phyloP scores from a whole-genome alignment of 805 yeast genomes.

The Komagataella populi region DNA sequence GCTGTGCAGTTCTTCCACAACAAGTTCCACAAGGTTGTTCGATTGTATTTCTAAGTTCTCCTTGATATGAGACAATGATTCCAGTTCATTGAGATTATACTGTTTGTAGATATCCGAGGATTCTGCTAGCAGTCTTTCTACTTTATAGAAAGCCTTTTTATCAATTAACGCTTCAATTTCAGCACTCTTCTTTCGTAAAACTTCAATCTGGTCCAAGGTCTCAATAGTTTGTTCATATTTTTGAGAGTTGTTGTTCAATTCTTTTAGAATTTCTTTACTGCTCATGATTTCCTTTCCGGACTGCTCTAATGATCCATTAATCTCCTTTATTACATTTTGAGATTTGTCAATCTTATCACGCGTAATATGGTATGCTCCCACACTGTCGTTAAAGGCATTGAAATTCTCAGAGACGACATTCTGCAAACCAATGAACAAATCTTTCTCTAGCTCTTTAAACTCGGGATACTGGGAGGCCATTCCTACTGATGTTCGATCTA shows the following conservation, averaged over 20 bases:
- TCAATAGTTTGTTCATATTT: conserved; percentile 58
- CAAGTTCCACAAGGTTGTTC: conserved; percentile 48
- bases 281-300: conserved; percentile 37
- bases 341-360: conserved; percentile 51
- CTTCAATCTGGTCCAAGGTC: conserved; percentile 52
- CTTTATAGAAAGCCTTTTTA: conserved; percentile 49
- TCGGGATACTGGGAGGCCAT: conserved; percentile 60
- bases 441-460: conserved; percentile 44
- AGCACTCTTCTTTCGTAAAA: conserved; percentile 43
- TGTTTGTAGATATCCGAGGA: conserved; percentile 31
- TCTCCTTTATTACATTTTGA: conserved; percentile 37
- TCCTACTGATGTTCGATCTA: conserved; percentile 88
- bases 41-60: conserved; percentile 41
- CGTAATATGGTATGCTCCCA: conserved; percentile 72
- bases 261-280: conserved; percentile 44
- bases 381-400: conserved; percentile 72
- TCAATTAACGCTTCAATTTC: conserved; percentile 52
- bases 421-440: conserved; percentile 44
- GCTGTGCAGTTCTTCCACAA: conserved; percentile 64
- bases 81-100: conserved; percentile 42
- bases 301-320: conserved; percentile 32
- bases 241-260: conserved; percentile 48
- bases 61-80: conserved; percentile 36
- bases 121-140: conserved; percentile 22
- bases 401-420: conserved; percentile 69